Percentiles rank a stretch among this genome's conserved stretches.
These are phyloP conservation scores for Boechera retrofracta DNA, from an alignment of 345 rosid species.

Conservation along the genomic window DNA sequence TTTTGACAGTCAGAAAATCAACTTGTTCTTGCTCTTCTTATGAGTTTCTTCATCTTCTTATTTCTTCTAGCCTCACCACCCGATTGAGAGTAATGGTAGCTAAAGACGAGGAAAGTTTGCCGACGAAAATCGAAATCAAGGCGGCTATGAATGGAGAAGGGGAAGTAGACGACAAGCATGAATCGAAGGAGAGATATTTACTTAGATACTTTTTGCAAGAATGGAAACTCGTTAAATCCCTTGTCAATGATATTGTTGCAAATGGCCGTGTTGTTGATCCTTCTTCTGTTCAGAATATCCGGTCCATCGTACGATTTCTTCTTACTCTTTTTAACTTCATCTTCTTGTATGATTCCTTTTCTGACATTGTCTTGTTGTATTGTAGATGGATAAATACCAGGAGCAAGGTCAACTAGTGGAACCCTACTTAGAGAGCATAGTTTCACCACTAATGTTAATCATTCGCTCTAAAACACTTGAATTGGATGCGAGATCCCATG, in stretches of 20 bases:
- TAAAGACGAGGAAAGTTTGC: conserved; percentile 36
- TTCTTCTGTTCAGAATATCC: conserved; percentile 71
- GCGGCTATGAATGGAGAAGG: conserved; percentile 32
- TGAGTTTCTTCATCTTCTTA: no score
- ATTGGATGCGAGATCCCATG: no score
- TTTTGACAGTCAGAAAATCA: no score
- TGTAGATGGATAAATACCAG: conserved; percentile 73
- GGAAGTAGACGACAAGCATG: conserved; percentile 52
- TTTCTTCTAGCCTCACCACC: no score
- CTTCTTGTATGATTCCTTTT: conserved; percentile 9
- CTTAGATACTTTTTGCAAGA: conserved; percentile 81
- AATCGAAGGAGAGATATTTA: conserved; percentile 66
- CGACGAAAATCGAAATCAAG: no score
- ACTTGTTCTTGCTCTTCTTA: no score
- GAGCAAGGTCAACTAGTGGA: no score
- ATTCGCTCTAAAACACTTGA: no score
- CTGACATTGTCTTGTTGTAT: neutral
- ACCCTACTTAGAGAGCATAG: no score
- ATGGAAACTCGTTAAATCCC: conserved; percentile 77
- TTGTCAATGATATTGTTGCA: conserved; percentile 67
- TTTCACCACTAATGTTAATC: no score
- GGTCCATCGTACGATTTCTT: conserved; percentile 64
- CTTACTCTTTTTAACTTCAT: conserved; percentile 10
- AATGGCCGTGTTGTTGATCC: conserved; percentile 63
- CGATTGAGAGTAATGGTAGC: conserved; percentile 38